These are phyloP conservation scores for Penicillium argentinense DNA, from an alignment of 495 filamentous ascomycete genomes.

Conservation along the genomic window DNA sequence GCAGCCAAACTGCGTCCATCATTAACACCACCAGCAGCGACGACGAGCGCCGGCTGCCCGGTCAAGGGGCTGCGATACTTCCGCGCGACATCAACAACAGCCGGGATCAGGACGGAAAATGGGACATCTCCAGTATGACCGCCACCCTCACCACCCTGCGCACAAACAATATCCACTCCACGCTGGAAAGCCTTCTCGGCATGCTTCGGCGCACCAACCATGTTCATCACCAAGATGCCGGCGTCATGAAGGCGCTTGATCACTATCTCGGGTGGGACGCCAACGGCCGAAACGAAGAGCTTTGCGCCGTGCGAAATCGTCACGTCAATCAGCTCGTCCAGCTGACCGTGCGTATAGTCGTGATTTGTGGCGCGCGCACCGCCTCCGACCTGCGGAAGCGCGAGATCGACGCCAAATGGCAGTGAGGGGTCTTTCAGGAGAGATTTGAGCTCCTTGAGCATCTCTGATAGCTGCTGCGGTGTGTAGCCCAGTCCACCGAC, in stretches of 20 bases:
- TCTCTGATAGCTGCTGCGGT: slow-evolving; percentile 70
- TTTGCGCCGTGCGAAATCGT: slow-evolving; percentile 73
- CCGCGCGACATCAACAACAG: slow-evolving; percentile 70
- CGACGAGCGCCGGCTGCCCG: slow-evolving; percentile 60
- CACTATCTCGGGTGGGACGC: slow-evolving; percentile 68
- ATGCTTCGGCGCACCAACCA: slow-evolving; percentile 91
- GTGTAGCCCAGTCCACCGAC: slow-evolving; percentile 88
- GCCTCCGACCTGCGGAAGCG: slow-evolving; percentile 80
- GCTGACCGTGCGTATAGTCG: slow-evolving; percentile 83
- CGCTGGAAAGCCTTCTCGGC: slow-evolving; percentile 77
- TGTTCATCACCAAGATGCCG: slow-evolving; percentile 85
- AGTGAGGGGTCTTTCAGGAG: slow-evolving; percentile 59
- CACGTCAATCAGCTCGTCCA: slow-evolving; percentile 80
- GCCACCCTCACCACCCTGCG: slow-evolving; percentile 78
- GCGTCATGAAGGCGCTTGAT: slow-evolving; percentile 72
- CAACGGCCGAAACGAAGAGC: slow-evolving; percentile 81
- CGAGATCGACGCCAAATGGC: slow-evolving; percentile 86
- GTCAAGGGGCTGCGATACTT: slow-evolving; percentile 56
- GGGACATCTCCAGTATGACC: slow-evolving; percentile 80
- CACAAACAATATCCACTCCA: slow-evolving; percentile 82
- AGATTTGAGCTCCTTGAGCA: slow-evolving; percentile 80
- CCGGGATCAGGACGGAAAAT: slow-evolving; percentile 69
- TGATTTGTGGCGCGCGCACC: slow-evolving; percentile 81
- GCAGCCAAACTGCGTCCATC: slow-evolving; percentile 71
- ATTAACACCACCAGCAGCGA: slow-evolving; percentile 74